Evolutionary conservation across 1,139 yeast genomes (phyloP).

Genomic region (Scheffersomyces parashehatae): DNA sequence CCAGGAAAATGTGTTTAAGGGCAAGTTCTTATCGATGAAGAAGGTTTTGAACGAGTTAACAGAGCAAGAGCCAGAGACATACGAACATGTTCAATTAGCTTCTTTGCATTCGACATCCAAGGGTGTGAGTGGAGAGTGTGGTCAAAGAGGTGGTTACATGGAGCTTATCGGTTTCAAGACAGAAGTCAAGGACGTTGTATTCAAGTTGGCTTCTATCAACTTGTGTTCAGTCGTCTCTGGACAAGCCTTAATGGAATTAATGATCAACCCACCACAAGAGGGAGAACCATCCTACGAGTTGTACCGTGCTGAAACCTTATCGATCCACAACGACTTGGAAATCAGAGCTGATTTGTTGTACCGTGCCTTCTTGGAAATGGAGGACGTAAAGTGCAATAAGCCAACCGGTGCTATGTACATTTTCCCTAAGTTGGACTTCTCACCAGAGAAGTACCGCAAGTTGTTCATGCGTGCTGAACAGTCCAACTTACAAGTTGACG

Average conservation of each 20-base stretch:
- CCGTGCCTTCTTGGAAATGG: constrained; percentile 71
- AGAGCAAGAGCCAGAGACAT: constrained; percentile 50
- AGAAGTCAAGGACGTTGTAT: constrained; percentile 67
- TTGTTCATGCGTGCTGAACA: constrained; percentile 64
- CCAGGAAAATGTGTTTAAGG: constrained; percentile 83
- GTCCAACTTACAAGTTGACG: constrained; percentile 67
- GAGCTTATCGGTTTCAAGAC: constrained; percentile 79
- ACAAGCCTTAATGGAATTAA: constrained; percentile 86
- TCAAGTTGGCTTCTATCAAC: constrained; percentile 86
- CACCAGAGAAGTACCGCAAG: constrained; percentile 43
- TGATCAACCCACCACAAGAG: constrained; percentile 84
- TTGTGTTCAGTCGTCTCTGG: constrained; percentile 94
- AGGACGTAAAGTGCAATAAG: constrained; percentile 78
- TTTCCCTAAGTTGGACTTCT: constrained; percentile 75
- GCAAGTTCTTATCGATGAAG: constrained; percentile 65
- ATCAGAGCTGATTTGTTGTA: constrained; percentile 65
- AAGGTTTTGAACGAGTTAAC: constrained; percentile 67
- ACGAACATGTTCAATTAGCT: constrained; percentile 79
- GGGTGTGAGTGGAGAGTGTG: constrained; percentile 98
- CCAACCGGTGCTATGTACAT: constrained; percentile 98
- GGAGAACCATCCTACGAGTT: constrained; percentile 77
- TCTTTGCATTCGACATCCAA: constrained; percentile 95
- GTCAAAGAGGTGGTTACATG: constrained; percentile 99
- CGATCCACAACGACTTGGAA: constrained; percentile 62
- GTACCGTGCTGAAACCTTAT: constrained; percentile 60